Base-by-base conservation (phyloP, 768 basidiomycete species). In the Hericium rajendrae region DNA sequence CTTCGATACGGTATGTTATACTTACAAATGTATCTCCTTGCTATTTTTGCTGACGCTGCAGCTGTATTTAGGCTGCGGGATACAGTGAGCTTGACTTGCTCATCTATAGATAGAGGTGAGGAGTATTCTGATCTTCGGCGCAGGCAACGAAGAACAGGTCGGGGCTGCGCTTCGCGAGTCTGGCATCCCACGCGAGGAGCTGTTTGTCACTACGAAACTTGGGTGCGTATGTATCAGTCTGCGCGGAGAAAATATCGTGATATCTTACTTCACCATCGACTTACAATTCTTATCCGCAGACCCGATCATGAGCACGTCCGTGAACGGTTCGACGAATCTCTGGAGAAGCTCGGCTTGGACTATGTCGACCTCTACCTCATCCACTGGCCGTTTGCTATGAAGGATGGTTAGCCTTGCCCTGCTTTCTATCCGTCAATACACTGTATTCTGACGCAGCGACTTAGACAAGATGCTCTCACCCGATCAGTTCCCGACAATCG, bases 161-260 rank as follows among this genome's bases (percentile, higher is more conserved):
- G 77, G 79, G 3, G 63, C 65, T 32, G 79, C 75, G 2, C 73
- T 83, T 43, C 69, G 74, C 13, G 76, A 71, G 20, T 77, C 75
- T 38, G 72, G 71, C 1, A 67, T 79, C 16, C 73, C 77, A 4
- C 71, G 78, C 43, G 67, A 66, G 22, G 71, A 77, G 26, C 68
- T 81, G 41, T 81, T 73, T 64, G 62, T 82, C 10, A 79, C 78
- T 6, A 81, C 80, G 15, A 82, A 82, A 60, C 67, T 80, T 38
- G 64, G 68, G 74, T 75, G 55, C 43, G 69, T 32, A 32, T 6
- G 69, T 32, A 32, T 6, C 32, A 32, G 26, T 4, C 9, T 32
- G 6, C 8, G 2, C 58, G 15, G 10, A 10, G 2, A 2, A 9
- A 26, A 26, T 26, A 5, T 32, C 10, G 10, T 9, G 9, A 15